Base-by-base conservation (phyloP, 768 basidiomycete genomes). In the Rhodotorula toruloides region DNA sequence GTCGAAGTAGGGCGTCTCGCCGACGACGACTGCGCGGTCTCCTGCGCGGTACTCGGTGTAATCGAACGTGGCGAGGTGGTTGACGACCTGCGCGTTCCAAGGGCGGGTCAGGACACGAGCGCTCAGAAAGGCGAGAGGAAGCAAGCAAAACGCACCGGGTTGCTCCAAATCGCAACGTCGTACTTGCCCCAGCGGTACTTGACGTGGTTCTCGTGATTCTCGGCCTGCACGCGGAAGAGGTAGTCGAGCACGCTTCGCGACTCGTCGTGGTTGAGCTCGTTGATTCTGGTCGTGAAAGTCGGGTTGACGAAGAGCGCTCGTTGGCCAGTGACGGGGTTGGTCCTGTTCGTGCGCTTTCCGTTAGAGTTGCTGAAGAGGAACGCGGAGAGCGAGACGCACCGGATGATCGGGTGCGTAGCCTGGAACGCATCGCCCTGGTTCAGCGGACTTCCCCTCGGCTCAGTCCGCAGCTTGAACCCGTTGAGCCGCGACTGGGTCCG, bases 401-500 rank as follows among this genome's bases (percentile, higher is more conserved):
- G 65, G 17, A 79, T 67, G 46, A 79, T 64, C 3, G 78, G 78
- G 64, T 78, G 78, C 4, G 52, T 46, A 2, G 78, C 75, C 19
- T 68, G 61, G 57, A 79, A 71, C 27, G 73, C 74, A 43, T 76
- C 76, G 9, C 78, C 78, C 1, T 44, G n/a, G 63, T 79, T 79
- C 21, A 74, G 56, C 14, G 78, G 78, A 39, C 70, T 58, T 0
- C 78, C 78, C 14, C 78, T 74, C 13, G 74, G 73, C 27, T 61
- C 65, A 25, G 70, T 71, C 19, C 70, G 65, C 27, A 79, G 72
- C 40, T 70, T 67, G 70, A 71, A 74, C 9, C 77, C 77, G 54
- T 74, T 67, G 13, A 66, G 59, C 6, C 61, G 58, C 1, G 77
- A 74, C 57, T 77, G 76, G 29, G 73, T 68, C 29, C 75, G 73